Evolutionary conservation across 2,329 filamentous ascomycete genomes (phyloP).

Genomic region (Teratosphaeriaceae sp.): DNA sequence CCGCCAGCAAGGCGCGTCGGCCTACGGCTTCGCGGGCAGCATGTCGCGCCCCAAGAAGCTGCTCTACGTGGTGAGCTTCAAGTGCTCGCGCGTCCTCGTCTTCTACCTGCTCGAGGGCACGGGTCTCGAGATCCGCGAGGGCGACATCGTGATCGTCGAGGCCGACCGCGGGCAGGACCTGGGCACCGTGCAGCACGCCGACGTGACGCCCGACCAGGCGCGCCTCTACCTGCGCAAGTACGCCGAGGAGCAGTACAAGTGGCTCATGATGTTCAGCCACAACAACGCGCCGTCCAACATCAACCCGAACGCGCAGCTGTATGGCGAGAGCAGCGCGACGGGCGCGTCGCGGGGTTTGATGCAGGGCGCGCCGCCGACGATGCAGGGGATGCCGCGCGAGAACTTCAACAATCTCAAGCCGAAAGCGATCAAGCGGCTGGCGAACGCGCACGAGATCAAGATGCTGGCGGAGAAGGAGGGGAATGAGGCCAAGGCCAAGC

Average conservation of each 20-base stretch:
- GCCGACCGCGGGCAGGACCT: constrained; percentile 94
- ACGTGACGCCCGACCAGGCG: constrained; percentile 80
- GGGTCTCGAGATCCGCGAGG: constrained; percentile 79
- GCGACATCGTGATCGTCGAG: constrained; percentile 94
- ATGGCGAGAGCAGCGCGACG: constrained; percentile 20
- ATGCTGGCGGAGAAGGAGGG: constrained; percentile 91
- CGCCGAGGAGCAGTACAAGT: constrained; percentile 92
- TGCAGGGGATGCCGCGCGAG: constrained; percentile 25
- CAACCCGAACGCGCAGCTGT: constrained; percentile 29
- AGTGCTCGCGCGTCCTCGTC: constrained; percentile 88
- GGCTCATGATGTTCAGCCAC: constrained; percentile 93
- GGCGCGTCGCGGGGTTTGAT: constrained; percentile 4
- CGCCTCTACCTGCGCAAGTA: constrained; percentile 87
- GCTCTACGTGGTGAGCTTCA: constrained; percentile 90
- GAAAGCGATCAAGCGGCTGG: constrained; percentile 93
- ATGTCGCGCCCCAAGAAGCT: constrained; percentile 44
- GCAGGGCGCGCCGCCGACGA: constrained; percentile 16
- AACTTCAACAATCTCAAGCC: constrained; percentile 66
- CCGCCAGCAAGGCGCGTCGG: constrained; percentile 6
- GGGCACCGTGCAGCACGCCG: constrained; percentile 82
- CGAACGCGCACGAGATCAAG: constrained; percentile 84
- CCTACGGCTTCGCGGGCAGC: not conserved
- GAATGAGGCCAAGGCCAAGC: constrained; percentile 94
- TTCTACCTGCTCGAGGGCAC: constrained; percentile 97
- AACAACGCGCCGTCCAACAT: constrained; percentile 28